These are phyloP conservation scores for Mycoemilia scoparia DNA, from an alignment of 192 early-diverging fungal genomes.

Conservation along the genomic window DNA sequence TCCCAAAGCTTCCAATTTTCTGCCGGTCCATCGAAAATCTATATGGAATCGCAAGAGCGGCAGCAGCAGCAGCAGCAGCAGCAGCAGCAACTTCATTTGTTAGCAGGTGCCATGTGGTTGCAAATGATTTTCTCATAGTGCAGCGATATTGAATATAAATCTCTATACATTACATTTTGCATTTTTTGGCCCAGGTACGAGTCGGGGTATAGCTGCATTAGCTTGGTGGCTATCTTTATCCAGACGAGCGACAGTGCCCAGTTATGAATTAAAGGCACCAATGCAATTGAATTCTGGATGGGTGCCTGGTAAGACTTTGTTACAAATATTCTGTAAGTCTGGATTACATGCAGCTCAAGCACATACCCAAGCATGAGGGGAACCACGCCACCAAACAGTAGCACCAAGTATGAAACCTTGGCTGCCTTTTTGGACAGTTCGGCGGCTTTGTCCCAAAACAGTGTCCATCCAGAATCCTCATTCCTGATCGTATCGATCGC, in stretches of 20 bases:
- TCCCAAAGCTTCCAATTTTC: slow-evolving; percentile 16
- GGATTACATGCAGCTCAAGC: too few relatives aligned
- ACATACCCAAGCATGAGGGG: slow-evolving; percentile 9
- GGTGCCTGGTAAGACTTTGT: too few relatives aligned
- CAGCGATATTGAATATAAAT: slow-evolving; percentile 15
- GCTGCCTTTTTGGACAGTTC: slow-evolving; percentile 2
- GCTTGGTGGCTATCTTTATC: too few relatives aligned
- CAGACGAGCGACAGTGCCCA: too few relatives aligned
- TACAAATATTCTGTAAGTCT: too few relatives aligned
- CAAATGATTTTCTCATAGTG: slow-evolving; percentile 19
- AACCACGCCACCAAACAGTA: slow-evolving; percentile 10
- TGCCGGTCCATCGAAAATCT: slow-evolving; percentile 5
- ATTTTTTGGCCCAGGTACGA: too few relatives aligned
- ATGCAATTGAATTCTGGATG: too few relatives aligned
- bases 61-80: slow-evolving; percentile 11
- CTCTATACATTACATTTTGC: slow-evolving; percentile 11
- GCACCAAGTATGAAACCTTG: slow-evolving; percentile 2
- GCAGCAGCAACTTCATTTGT: slow-evolving; percentile 18
- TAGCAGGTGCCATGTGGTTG: slow-evolving; percentile 1
- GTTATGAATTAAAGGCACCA: too few relatives aligned
- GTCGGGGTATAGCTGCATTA: too few relatives aligned
- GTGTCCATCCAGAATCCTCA: not conserved
- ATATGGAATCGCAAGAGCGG: slow-evolving; percentile 15
- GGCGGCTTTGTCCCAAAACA: slow-evolving; percentile 1
- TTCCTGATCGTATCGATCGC: not conserved